phyloP scores from a whole-genome alignment of 768 basidiomycete genomes.

The Suillus bovinus region DNA sequence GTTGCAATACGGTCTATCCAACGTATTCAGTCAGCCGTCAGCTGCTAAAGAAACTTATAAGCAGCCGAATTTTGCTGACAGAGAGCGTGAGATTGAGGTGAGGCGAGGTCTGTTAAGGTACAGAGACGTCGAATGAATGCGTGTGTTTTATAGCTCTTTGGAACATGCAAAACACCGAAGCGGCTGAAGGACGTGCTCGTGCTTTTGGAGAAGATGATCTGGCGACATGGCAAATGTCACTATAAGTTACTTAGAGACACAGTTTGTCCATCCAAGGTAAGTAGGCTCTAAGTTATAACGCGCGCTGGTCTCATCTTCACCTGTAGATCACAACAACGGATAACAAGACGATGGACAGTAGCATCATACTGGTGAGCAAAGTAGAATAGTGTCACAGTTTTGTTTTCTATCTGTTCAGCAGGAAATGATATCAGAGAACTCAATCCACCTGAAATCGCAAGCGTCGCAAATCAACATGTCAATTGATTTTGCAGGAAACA shows the following conservation, averaged over 20 bases:
- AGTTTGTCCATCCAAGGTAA: slow-evolving; percentile 77
- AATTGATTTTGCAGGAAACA: slow-evolving; percentile 51
- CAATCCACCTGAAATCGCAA: slow-evolving; percentile 58
- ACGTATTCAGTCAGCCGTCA: slow-evolving; percentile 46
- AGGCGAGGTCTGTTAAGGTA: not conserved
- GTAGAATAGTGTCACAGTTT: not conserved
- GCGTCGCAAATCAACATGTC: slow-evolving; percentile 44
- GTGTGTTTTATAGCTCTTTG: slow-evolving; percentile 33
- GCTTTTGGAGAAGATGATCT: slow-evolving; percentile 60
- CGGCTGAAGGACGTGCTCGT: slow-evolving; percentile 57
- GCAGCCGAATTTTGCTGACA: slow-evolving; percentile 55
- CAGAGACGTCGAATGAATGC: slow-evolving; percentile 1
- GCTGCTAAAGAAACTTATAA: slow-evolving; percentile 30
- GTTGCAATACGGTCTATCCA: slow-evolving; percentile 68
- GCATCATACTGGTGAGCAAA: slow-evolving; percentile 57
- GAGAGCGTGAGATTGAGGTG: slow-evolving; percentile 59
- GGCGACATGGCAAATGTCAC: slow-evolving; percentile 67
- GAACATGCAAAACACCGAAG: slow-evolving; percentile 69
- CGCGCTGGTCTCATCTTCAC: not conserved
- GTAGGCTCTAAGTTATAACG: slow-evolving; percentile 26
- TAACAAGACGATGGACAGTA: slow-evolving; percentile 69
- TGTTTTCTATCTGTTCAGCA: slow-evolving; percentile 28
- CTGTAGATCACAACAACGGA: slow-evolving; percentile 41
- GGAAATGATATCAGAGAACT: slow-evolving; percentile 74
- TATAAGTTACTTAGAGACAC: slow-evolving; percentile 65